phyloP scores from a whole-genome alignment of 1,284 basidiomycete genomes.

The Agroathelia rolfsii region DNA sequence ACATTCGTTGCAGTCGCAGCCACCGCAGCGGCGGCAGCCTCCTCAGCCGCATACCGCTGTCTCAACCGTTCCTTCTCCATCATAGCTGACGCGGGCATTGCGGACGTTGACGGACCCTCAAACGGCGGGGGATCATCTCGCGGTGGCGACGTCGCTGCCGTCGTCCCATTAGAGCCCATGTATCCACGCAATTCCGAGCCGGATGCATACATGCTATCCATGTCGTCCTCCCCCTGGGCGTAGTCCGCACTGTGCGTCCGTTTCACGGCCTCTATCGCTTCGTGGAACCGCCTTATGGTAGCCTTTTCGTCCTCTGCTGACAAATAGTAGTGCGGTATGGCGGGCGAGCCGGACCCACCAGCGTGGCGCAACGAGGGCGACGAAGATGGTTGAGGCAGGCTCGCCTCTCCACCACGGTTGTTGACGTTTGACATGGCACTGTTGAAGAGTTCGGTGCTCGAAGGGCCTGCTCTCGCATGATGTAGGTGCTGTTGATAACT shows the following conservation, averaged over 20 bases:
- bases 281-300: constrained; percentile 52
- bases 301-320: constrained; percentile 53
- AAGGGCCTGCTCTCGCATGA: constrained; percentile 11
- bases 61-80: constrained; percentile 20
- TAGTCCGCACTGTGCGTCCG: constrained; percentile 32
- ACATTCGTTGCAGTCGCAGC: constrained; percentile 10
- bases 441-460: too few relatives aligned
- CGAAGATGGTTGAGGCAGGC: constrained; percentile 12
- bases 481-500: not conserved
- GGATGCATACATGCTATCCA: constrained; percentile 13
- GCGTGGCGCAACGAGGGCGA: too few relatives aligned
- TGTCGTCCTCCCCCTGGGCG: constrained; percentile 17
- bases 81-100: constrained; percentile 10
- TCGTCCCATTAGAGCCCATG: too few relatives aligned
- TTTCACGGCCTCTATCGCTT: constrained; percentile 62
- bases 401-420: too few relatives aligned
- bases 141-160: constrained; percentile 15
- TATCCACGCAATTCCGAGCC: constrained; percentile 7
- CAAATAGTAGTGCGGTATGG: constrained; percentile 32
- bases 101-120: constrained; percentile 23
- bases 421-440: too few relatives aligned
- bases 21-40: constrained; percentile 7
- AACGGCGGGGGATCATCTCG: constrained; percentile 39
- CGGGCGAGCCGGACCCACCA: too few relatives aligned
- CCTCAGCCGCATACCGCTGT: constrained; percentile 3